phyloP scores from a whole-genome alignment of 192 early-diverging fungal genomes.

The Coemansia umbellata region DNA sequence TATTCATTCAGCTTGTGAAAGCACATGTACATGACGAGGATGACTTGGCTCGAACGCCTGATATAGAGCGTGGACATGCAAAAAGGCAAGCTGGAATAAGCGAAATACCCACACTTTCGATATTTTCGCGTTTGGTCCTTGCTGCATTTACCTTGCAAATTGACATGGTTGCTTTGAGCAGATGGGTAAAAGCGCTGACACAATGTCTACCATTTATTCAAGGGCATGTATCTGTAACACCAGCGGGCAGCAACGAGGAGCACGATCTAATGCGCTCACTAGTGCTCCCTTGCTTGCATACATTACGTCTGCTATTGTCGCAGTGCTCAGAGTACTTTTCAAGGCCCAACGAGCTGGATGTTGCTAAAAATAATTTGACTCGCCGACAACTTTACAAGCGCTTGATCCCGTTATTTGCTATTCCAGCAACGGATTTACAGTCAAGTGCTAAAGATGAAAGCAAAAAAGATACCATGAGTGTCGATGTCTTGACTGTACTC shows the following conservation, averaged over 20 bases:
- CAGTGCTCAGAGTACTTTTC: constrained; percentile 35
- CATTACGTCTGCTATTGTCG: constrained; percentile 27
- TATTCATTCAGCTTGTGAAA: constrained; percentile 14
- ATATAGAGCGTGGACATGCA: no score
- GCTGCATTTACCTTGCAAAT: constrained; percentile 38
- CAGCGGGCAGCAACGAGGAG: background rate
- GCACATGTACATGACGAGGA: background rate
- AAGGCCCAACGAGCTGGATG: background rate
- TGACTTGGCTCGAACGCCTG: background rate
- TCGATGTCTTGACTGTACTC: constrained; percentile 18
- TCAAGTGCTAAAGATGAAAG: background rate
- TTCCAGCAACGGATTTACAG: constrained; percentile 8
- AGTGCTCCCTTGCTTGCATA: constrained; percentile 36
- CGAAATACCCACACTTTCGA: background rate
- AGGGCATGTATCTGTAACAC: constrained; percentile 1
- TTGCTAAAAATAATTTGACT: constrained; percentile 1
- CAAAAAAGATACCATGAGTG: constrained; percentile 3
- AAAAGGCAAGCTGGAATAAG: constrained; percentile 1
- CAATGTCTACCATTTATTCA: constrained; percentile 21
- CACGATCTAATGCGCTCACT: constrained; percentile 18
- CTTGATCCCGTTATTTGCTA: constrained; percentile 28
- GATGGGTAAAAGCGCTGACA: constrained; percentile 24
- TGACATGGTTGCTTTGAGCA: constrained; percentile 22
- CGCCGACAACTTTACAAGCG: constrained; percentile 12
- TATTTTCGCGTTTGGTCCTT: constrained; percentile 31